Percentiles rank a stretch among this genome's conserved stretches.
These are phyloP conservation scores for Fusarium algeriense DNA, from an alignment of 2,329 filamentous ascomycete genomes.

Conservation along the genomic window DNA sequence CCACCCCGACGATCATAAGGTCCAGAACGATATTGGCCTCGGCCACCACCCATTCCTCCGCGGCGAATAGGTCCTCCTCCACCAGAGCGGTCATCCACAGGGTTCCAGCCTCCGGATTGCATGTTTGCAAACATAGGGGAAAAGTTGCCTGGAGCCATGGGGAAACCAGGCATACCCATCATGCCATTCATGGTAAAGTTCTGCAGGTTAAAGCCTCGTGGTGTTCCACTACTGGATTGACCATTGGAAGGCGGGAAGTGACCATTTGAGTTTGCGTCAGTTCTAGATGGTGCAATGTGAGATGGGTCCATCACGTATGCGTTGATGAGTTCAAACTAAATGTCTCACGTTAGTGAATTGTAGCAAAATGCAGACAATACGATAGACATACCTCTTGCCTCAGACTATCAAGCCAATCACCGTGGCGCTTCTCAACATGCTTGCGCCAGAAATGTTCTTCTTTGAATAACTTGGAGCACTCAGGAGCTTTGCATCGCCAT, in stretches of 20 bases:
- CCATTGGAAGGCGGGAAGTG: conserved; percentile 88
- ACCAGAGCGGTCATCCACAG: conserved; percentile 68
- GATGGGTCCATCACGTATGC: conserved; percentile 94
- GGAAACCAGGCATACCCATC: conserved; percentile 71
- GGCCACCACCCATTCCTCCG: conserved; percentile 66
- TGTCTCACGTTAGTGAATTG: conserved; percentile 31
- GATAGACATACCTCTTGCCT: conserved; percentile 79
- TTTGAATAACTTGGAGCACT: conserved; percentile 97
- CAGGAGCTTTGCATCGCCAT: conserved; percentile 94
- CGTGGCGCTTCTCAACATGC: conserved; percentile 95
- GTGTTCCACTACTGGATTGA: conserved; percentile 83
- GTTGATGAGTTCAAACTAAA: conserved; percentile 88
- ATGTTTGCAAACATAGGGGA: conserved; percentile 67
- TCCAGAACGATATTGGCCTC: conserved; percentile 72
- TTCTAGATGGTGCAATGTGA: conserved; percentile 92
- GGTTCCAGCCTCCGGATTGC: conserved; percentile 64
- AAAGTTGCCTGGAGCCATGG: conserved; percentile 62
- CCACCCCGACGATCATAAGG: conserved; percentile 79
- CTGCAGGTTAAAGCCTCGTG: conserved; percentile 89
- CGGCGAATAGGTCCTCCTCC: conserved; percentile 81
- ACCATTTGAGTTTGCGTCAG: conserved; percentile 94
- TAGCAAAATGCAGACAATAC: neutral
- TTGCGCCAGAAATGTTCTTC: conserved; percentile 98
- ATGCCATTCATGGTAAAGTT: conserved; percentile 73
- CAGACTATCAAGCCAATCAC: conserved; percentile 85